Evolutionary conservation across 352 stramenopile genomes (phyloP).

Genomic region (Vaucheria bursata): DNA sequence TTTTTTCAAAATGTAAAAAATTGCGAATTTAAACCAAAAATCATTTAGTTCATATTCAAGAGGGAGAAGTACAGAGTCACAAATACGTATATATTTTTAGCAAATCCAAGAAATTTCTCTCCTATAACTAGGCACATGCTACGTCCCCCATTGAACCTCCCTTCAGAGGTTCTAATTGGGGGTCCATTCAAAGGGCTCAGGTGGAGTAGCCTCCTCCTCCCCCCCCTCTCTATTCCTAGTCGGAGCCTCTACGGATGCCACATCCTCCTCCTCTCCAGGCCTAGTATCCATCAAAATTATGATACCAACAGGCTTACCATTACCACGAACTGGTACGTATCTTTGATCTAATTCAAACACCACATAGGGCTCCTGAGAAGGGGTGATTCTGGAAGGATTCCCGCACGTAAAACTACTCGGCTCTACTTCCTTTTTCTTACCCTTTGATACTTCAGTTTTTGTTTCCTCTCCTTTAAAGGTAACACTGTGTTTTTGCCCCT

Average conservation of each 20-base stretch:
- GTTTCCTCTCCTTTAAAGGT: conserved; percentile 7
- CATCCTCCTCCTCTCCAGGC: conserved; percentile 80
- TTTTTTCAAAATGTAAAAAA: too few species aligned
- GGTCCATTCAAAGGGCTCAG: conserved; percentile 92
- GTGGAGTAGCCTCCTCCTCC: conserved; percentile 84
- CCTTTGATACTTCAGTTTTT: conserved; percentile 30
- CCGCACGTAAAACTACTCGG: conserved; percentile 77
- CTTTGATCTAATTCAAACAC: conserved; percentile 79
- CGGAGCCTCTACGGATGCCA: conserved; percentile 80
- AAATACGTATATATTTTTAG: too few species aligned
- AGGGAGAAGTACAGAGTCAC: too few species aligned
- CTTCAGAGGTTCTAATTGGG: conserved; percentile 54
- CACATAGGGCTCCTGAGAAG: conserved; percentile 76
- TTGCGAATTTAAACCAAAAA: too few species aligned
- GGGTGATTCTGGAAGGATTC: conserved; percentile 85
- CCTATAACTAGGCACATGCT: too few species aligned
- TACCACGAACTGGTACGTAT: conserved; percentile 55
- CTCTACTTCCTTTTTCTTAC: conserved; percentile 68
- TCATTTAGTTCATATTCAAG: too few species aligned
- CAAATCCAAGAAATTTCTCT: too few species aligned
- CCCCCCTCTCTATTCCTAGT: conserved; percentile 62
- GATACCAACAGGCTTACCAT: conserved; percentile 66
- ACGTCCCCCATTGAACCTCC: too few species aligned
- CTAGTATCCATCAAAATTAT: conserved; percentile 89
- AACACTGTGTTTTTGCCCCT: conserved; percentile 19